Conservation (phyloP, 1,284 basidiomycete species). For the Sanghuangporus weigelae region DNA sequence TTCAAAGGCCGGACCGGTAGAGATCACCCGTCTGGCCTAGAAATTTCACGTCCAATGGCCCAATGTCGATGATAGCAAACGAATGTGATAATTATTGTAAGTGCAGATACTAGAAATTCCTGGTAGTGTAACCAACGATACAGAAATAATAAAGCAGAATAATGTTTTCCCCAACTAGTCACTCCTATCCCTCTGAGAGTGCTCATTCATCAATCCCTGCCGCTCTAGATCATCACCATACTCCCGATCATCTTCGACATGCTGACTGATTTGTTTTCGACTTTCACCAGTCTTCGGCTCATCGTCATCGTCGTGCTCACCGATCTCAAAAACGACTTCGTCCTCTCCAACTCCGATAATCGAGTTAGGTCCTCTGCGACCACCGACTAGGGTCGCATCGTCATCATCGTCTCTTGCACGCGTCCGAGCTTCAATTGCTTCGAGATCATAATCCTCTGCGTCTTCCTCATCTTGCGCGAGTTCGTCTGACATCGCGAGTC, state of each 20-base stretch:
- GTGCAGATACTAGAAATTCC: background rate
- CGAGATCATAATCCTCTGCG: slow-evolving; percentile 89
- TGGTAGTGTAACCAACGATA: background rate
- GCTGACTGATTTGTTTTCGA: slow-evolving; percentile 29
- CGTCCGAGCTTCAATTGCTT: slow-evolving; percentile 56
- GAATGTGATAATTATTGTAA: background rate
- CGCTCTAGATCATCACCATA: slow-evolving; percentile 48
- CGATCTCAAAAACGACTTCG: slow-evolving; percentile 88
- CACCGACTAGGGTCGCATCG: slow-evolving; percentile 64
- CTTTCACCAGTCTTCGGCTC: slow-evolving; percentile 45
- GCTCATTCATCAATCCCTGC: slow-evolving; percentile 51
- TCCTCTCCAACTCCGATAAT: slow-evolving; percentile 46
- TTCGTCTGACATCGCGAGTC: slow-evolving; percentile 84
- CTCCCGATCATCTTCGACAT: slow-evolving; percentile 44
- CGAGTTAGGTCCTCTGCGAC: slow-evolving; percentile 39
- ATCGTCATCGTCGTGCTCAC: slow-evolving; percentile 80
- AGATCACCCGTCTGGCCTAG: too few species aligned
- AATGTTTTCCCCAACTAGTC: slow-evolving; percentile 24
- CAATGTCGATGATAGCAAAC: background rate
- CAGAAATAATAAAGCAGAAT: slow-evolving; percentile 1
- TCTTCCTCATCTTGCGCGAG: slow-evolving; percentile 87
- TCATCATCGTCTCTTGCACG: slow-evolving; percentile 49
- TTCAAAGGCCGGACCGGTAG: too few species aligned
- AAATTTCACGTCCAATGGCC: too few species aligned
- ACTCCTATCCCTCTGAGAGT: slow-evolving; percentile 24